Evolutionary conservation across 2,329 filamentous ascomycete species (phyloP), one percentile per base, ranked within the genome.

Genomic region (Aureobasidium sp.): DNA sequence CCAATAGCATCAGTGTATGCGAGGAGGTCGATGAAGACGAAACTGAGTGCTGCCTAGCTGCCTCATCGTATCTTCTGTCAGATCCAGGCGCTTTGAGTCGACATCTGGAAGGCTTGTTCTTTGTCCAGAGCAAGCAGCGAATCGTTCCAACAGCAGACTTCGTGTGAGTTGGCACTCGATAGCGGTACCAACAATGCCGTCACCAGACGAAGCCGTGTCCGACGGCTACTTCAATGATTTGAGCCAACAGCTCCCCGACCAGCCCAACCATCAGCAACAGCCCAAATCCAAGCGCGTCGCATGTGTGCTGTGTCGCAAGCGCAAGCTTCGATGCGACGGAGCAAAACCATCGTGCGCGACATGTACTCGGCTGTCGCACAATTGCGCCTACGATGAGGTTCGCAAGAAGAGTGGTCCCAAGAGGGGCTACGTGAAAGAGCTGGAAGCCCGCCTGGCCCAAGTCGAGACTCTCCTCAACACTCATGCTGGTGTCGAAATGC

Each of bases 381-480:
- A 87, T 61, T 96, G 92, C 77, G 87, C 89, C 64, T 96, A 96
- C 72, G 91, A 96, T 72, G 91, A 96, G 77, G 88, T 93, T 69
- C 85, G 92, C 72, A 90, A 91, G 77, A 96, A 96, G 84, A 96
- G 91, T 73, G 92, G 92, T 2, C 92, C 92, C 2, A 96, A 96
- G 79, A 84, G 92, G 72, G 92, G 92, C 69, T 96, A 97, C 73
- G 92, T 96, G 65, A 96, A 96, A 79, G 88, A 91, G 64, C 77
- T 97, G 68, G 94, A 97, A 76, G 92, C 95, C 73, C 85, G 94
- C 73, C 78, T 99, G 71, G 69, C 68, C 64, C 92, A 97, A 81
- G 92, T 97, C 61, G 93, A 97, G 79, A 94, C 89, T 1, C 78
- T 97, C 62, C 79, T 97, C 64, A 95, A 93, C 77, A 90, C 85